These are phyloP conservation scores for Pythium folliculosum DNA, from an alignment of 352 stramenopile genomes.

Conservation along the genomic window DNA sequence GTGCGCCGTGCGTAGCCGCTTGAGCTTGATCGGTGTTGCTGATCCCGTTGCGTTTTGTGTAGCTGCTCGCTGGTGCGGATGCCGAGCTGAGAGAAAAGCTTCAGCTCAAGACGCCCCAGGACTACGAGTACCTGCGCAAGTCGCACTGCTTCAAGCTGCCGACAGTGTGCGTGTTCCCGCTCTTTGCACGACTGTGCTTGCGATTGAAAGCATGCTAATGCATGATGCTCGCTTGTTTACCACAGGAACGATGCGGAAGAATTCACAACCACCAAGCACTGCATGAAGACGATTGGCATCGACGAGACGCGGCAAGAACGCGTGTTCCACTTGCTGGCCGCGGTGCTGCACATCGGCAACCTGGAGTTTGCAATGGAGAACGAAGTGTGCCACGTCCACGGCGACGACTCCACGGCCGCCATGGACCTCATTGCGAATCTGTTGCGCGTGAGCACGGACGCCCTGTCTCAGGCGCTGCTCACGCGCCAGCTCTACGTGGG, in stretches of 20 bases:
- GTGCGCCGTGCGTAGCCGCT: neutral
- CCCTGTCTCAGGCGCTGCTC: constrained; percentile 70
- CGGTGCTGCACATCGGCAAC: constrained; percentile 88
- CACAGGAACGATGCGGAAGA: constrained; percentile 73
- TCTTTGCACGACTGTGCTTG: neutral
- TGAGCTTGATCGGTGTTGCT: neutral
- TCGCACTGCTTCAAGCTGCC: constrained; percentile 84
- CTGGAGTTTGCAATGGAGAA: constrained; percentile 85
- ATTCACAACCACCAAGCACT: constrained; percentile 82
- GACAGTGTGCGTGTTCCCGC: constrained; percentile 42
- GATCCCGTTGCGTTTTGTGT: constrained; percentile 4
- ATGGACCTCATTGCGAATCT: constrained; percentile 73
- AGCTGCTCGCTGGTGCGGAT: constrained; percentile 80
- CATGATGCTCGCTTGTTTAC: neutral
- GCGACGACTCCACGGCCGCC: constrained; percentile 43
- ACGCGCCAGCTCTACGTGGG: constrained; percentile 87
- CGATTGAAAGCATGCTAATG: neutral
- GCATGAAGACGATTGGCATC: constrained; percentile 90
- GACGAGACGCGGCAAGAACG: constrained; percentile 72
- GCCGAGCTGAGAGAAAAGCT: constrained; percentile 63
- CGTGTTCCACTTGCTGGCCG: constrained; percentile 87
- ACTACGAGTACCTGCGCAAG: constrained; percentile 89
- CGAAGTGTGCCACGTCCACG: constrained; percentile 66
- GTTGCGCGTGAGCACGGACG: constrained; percentile 76
- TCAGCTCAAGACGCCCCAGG: constrained; percentile 68